Base-by-base conservation (phyloP, 164 flowering plant species). In the Nymphaea colorata region DNA sequence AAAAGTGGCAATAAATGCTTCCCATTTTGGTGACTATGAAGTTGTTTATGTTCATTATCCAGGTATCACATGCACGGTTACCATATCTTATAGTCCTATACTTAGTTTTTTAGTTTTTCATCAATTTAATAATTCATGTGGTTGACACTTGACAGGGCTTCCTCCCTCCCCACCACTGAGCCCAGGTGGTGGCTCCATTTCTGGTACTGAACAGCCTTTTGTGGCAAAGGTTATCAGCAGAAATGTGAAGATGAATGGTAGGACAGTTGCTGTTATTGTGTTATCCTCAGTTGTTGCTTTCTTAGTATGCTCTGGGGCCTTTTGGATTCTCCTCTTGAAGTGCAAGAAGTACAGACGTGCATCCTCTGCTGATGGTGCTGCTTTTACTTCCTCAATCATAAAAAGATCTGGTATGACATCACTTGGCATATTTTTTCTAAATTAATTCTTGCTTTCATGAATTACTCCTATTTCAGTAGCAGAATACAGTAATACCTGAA, bases 11-110 rank as follows among this genome's bases (percentile, higher is more conserved):
- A 72, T 95, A 60, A 90, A 95, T 79, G 65, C 4, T 66, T 80
- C 92, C 51, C 81, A 90, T 69, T 94, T 95, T 82, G 99, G 97
- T 42, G 78, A 71, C 74, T 95, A 95, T 78, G 86, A 84, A 68
- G 90, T 87, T 61, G 60, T 82, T 44, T 74, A 71, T 72, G 79
- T 95, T 68, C 78, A 51, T 64, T 95, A 91, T 81, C 87, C 88
- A 77, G 99, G 98, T 92, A 84, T 5, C 5, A 10, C 53, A 51
- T 51, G 57, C 57, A 8, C 57, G 14, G 12, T 51, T 51, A 8
- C 8, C 57, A 51, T 8, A 15, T 51, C 12, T 10, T 3, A 8
- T 5, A 8, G 8, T 8, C 8, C 57, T 8, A 8, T 51, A 10
- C 8, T 51, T 51, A 15, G 12, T 3, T 51, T 15, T 51, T 51